A percentile compares a stretch with the other conserved stretches of the same genome.
Conservation (phyloP, 257 asterid genomes). For the Penstemon eatonii region DNA sequence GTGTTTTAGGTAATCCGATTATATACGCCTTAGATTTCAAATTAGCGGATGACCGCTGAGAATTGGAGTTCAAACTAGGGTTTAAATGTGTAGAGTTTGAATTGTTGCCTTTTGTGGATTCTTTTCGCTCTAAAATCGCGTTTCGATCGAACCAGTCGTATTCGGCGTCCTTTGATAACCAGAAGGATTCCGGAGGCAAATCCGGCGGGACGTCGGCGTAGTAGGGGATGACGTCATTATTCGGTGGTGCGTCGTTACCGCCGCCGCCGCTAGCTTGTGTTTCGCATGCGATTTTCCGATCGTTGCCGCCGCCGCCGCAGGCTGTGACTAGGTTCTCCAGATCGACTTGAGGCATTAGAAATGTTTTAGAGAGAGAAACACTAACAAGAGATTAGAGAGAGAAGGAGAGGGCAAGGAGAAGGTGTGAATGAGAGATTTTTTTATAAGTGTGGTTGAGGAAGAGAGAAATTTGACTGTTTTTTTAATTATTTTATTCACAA, state of each 20-base stretch:
- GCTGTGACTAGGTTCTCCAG: background rate
- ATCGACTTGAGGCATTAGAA: background rate
- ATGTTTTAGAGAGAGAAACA: background rate
- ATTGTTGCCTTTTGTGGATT: constrained; percentile 61
- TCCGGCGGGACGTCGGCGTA: constrained; percentile 39
- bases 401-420: constrained; percentile 1
- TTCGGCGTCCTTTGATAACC: constrained; percentile 86
- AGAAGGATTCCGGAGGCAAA: constrained; percentile 83
- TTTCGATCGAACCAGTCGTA: constrained; percentile 84
- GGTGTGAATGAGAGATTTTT: too few relatives aligned
- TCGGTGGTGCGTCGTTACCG: constrained; percentile 28
- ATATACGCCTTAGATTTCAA: constrained; percentile 59
- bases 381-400: background rate
- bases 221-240: constrained; percentile 22
- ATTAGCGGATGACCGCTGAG: constrained; percentile 52
- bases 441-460: background rate
- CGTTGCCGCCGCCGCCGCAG: constrained; percentile 22
- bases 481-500: background rate
- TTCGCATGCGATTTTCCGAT: constrained; percentile 1
- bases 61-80: constrained; percentile 45
- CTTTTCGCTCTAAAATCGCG: constrained; percentile 73
- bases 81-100: constrained; percentile 27
- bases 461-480: background rate
- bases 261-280: constrained; percentile 29
- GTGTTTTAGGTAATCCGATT: constrained; percentile 78